Percentiles rank a stretch among this genome's conserved stretches.
Conservation (phyloP, 352 stramenopile genomes). For the Globisporangium splendens region DNA sequence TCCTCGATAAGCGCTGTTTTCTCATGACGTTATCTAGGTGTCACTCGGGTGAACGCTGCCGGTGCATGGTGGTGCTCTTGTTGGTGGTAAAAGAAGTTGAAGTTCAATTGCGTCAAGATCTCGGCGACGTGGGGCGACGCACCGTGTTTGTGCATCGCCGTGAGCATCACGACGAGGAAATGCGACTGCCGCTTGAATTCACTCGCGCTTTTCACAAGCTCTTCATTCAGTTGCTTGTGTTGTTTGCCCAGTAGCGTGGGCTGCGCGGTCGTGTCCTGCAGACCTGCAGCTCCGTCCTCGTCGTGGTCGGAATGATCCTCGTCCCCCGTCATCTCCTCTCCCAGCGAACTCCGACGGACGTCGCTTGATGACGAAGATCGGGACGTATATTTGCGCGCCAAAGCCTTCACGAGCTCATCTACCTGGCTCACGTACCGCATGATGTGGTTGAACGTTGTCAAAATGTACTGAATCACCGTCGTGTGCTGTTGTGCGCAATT, state of each 20-base stretch:
- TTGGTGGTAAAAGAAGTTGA: conserved; percentile 67
- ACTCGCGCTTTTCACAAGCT: conserved; percentile 34
- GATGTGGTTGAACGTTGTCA: conserved; percentile 73
- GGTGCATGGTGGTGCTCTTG: conserved; percentile 17
- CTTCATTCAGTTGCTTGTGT: conserved; percentile 20
- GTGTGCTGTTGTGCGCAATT: conserved; percentile 28
- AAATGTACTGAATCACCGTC: conserved; percentile 63
- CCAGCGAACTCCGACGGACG: too few relatives aligned
- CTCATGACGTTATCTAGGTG: too few relatives aligned
- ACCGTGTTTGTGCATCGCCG: conserved; percentile 67
- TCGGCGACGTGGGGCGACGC: conserved; percentile 66
- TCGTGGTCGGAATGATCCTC: background rate
- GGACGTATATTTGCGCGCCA: conserved; percentile 32
- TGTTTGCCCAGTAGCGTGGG: conserved; percentile 9
- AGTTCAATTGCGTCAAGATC: conserved; percentile 71
- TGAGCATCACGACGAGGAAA: conserved; percentile 70
- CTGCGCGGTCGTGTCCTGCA: background rate
- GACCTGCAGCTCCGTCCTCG: conserved; percentile 2
- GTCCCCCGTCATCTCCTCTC: background rate
- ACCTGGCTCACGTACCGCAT: conserved; percentile 55
- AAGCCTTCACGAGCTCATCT: conserved; percentile 41
- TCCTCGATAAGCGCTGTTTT: too few relatives aligned
- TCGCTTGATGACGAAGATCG: background rate
- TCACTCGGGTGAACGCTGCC: background rate
- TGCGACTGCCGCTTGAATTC: conserved; percentile 67